These are phyloP conservation scores for Aschersonia sp. DNA, from an alignment of 2,329 filamentous ascomycete species.

Conservation along the genomic window DNA sequence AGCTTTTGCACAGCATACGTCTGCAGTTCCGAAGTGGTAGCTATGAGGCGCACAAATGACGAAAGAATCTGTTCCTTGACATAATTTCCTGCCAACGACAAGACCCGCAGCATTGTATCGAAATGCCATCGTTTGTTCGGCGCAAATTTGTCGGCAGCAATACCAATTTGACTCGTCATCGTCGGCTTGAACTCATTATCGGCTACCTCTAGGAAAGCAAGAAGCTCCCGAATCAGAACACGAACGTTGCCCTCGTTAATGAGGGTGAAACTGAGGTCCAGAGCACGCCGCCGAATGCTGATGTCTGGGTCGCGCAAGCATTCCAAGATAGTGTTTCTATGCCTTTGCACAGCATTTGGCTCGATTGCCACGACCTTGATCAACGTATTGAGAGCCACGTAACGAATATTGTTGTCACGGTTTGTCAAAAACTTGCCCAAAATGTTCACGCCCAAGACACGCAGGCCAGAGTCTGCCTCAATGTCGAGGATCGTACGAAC, in stretches of 20 bases:
- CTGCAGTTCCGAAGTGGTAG: slow-evolving; percentile 85
- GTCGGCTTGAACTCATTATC: slow-evolving; percentile 98
- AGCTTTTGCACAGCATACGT: slow-evolving; percentile 95
- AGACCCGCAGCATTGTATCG: slow-evolving; percentile 88
- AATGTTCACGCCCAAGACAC: slow-evolving; percentile 94
- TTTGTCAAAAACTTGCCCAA: slow-evolving; percentile 97
- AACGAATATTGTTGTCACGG: slow-evolving; percentile 97
- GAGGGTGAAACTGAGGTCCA: slow-evolving; percentile 93
- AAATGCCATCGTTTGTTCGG: slow-evolving; percentile 98
- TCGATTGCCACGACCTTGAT: slow-evolving; percentile 98
- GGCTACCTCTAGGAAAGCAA: slow-evolving; percentile 91
- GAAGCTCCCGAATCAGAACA: slow-evolving; percentile 78
- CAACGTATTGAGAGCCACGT: slow-evolving; percentile 90
- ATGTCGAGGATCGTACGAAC: slow-evolving; percentile 96
- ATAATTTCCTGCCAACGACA: slow-evolving; percentile 89
- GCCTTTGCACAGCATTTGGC: slow-evolving; percentile 90
- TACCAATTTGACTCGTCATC: slow-evolving; percentile 96
- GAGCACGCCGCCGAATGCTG: slow-evolving; percentile 85
- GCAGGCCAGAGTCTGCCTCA: slow-evolving; percentile 86
- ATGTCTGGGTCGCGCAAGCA: slow-evolving; percentile 95
- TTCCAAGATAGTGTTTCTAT: slow-evolving; percentile 93
- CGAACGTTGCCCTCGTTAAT: slow-evolving; percentile 96
- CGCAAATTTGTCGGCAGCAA: slow-evolving; percentile 88
- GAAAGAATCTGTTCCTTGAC: slow-evolving; percentile 97
- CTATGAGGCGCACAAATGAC: slow-evolving; percentile 89